A percentile compares a stretch with the other conserved stretches of the same genome.
Evolutionary conservation across 2,329 filamentous ascomycete species (phyloP).

Genomic region (Sclerotiophoma versabilis): DNA sequence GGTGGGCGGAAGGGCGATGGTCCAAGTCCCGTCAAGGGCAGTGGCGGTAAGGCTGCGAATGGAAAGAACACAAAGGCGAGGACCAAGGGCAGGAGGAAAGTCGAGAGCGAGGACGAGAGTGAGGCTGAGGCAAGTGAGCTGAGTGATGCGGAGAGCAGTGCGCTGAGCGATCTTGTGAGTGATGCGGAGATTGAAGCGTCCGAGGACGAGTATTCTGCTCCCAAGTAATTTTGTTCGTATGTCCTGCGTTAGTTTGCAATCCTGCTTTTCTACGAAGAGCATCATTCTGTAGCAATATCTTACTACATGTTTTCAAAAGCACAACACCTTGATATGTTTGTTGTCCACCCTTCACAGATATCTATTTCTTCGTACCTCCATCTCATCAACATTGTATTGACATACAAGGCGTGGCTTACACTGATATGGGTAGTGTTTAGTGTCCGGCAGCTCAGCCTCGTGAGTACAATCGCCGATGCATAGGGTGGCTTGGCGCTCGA

Average conservation of each 20-base stretch:
- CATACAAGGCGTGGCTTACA: neutral
- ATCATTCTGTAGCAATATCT: neutral
- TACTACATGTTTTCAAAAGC: neutral
- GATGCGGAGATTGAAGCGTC: constrained; percentile 7
- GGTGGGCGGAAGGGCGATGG: constrained; percentile 59
- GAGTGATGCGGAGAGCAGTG: constrained; percentile 34
- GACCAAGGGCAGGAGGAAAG: constrained; percentile 20
- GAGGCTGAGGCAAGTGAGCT: constrained; percentile 37
- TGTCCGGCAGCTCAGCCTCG: neutral
- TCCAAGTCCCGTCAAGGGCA: constrained; percentile 17
- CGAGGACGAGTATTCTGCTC: constrained; percentile 1
- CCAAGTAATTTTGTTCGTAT: neutral
- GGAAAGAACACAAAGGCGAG: constrained; percentile 22
- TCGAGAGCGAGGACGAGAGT: constrained; percentile 33
- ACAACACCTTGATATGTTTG: neutral
- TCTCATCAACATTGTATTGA: neutral
- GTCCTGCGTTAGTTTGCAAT: neutral
- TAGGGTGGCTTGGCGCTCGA: neutral
- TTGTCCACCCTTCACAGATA: neutral
- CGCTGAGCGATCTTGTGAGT: constrained; percentile 14
- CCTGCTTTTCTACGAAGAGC: neutral
- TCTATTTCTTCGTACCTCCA: neutral
- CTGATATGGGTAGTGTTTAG: neutral
- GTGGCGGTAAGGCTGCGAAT: constrained; percentile 16
- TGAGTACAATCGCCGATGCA: neutral